These are phyloP conservation scores for Colletotrichum sp. DNA, from an alignment of 2,329 filamentous ascomycete genomes.

Conservation along the genomic window DNA sequence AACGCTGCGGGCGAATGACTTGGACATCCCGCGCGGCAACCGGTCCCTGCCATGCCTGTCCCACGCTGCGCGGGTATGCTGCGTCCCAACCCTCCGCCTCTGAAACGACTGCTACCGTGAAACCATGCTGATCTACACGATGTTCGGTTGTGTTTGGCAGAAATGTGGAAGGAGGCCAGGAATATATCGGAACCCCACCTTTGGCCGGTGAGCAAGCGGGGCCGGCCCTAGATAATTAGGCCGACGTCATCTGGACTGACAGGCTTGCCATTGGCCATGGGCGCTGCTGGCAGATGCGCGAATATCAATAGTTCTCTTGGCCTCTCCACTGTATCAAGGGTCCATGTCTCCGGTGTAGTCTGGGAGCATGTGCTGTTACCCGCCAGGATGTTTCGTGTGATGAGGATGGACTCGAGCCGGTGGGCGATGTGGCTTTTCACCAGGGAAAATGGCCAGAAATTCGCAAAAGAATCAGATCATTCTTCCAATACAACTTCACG, in stretches of 20 bases:
- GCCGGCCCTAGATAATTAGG: not conserved
- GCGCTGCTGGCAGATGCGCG: not conserved
- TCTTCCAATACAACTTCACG: too few relatives aligned
- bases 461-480: too few relatives aligned
- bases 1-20: not conserved
- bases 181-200: conserved; percentile 9
- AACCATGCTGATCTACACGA: not conserved
- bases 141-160: not conserved
- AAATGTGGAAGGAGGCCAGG: not conserved
- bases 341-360: not conserved
- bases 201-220: not conserved
- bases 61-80: not conserved
- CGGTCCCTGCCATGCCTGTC: not conserved
- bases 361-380: not conserved
- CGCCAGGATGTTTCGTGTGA: not conserved
- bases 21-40: not conserved
- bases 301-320: not conserved
- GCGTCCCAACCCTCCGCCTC: not conserved
- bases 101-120: not conserved
- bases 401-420: not conserved
- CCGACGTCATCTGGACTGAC: not conserved
- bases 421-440: not conserved
- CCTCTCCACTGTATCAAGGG: not conserved
- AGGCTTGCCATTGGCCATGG: not conserved
- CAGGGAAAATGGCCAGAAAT: too few relatives aligned